Base-by-base conservation (phyloP, 495 filamentous ascomycete species). In the Hypoxylon lienhwacheense region DNA sequence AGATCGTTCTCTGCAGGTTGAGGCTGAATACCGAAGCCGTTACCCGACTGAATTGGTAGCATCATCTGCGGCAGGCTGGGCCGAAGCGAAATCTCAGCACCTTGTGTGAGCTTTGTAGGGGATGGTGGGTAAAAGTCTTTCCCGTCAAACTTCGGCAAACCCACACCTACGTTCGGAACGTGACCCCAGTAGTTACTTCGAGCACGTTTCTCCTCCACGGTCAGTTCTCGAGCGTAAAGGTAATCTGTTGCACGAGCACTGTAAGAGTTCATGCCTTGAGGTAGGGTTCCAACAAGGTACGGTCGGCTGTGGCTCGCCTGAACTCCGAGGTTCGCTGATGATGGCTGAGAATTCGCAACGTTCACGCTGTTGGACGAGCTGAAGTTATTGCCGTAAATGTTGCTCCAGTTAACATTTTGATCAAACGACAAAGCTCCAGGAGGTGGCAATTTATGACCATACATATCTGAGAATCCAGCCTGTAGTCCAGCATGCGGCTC, bases 51-150 rank as follows among this genome's bases (percentile, higher is more conserved):
- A 20, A 42, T 48, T 2, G 44, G 44, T 6, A 47, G 48, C 11
- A 56, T 26, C 7, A 3, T 7, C 4, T 49, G 50, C 14, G 36
- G 53, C 19, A 12, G 11, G 14, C 36, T 37, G 1, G 41, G 19
- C n/a, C 47, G 42, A 8, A 17, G 33, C 5, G 36, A 29, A 32
- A 21, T 16, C 21, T 47, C 22, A 19, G 29, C 39, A 21, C 37
- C 34, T 28, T 32, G 22, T 20, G 24, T 32, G 34, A 66, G 57
- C 58, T 77, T 80, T 41, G 63, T 53, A 0, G 78, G 76, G 1
- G 79, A 81, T 2, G 78, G 64, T 2, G 75, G 77, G 48, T 81
- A 81, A 59, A 82, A 82, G 48, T 81, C 71, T 61, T 78, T 78
- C 1, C 79, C 79, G 41, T 82, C 78, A 43, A 74, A 82, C 56